These are phyloP conservation scores for Teunomyces panamensis DNA, from an alignment of 805 yeast genomes.

Conservation along the genomic window DNA sequence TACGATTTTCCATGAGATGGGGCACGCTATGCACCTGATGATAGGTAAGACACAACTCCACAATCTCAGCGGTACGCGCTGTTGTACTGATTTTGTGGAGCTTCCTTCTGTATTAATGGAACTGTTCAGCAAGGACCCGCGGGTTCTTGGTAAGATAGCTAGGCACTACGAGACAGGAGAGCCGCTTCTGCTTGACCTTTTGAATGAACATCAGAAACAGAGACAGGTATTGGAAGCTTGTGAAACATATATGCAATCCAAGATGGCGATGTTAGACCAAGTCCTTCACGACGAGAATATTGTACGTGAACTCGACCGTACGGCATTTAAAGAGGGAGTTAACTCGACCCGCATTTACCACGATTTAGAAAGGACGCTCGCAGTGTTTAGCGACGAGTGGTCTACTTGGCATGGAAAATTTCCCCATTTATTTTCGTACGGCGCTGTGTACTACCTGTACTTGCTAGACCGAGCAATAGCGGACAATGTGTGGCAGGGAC, in stretches of 20 bases:
- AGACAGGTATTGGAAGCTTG: constrained; percentile 56
- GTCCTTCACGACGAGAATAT: constrained; percentile 53
- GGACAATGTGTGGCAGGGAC: constrained; percentile 70
- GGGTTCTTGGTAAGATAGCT: constrained; percentile 73
- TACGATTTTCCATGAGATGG: constrained; percentile 97
- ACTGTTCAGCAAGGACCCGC: constrained; percentile 76
- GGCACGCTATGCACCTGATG: constrained; percentile 98
- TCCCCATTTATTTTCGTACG: constrained; percentile 90
- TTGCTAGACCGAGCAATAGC: constrained; percentile 92
- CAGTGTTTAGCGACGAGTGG: constrained; percentile 62
- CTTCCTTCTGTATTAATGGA: constrained; percentile 97
- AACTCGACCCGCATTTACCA: constrained; percentile 66
- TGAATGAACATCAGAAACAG: constrained; percentile 51
- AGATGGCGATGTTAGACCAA: constrained; percentile 89
- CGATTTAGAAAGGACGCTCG: constrained; percentile 53
- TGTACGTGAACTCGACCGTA: constrained; percentile 13
- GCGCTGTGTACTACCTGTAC: constrained; percentile 91
- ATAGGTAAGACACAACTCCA: constrained; percentile 86
- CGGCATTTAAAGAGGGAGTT: constrained; percentile 25
- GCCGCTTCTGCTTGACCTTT: constrained; percentile 48
- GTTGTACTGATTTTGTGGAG: constrained; percentile 95
- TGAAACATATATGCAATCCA: constrained; percentile 82
- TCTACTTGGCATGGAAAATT: constrained; percentile 93
- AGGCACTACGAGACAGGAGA: constrained; percentile 66
- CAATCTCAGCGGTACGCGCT: constrained; percentile 91